Conservation (phyloP, 768 basidiomycete species). For the Mycena capillaripes region DNA sequence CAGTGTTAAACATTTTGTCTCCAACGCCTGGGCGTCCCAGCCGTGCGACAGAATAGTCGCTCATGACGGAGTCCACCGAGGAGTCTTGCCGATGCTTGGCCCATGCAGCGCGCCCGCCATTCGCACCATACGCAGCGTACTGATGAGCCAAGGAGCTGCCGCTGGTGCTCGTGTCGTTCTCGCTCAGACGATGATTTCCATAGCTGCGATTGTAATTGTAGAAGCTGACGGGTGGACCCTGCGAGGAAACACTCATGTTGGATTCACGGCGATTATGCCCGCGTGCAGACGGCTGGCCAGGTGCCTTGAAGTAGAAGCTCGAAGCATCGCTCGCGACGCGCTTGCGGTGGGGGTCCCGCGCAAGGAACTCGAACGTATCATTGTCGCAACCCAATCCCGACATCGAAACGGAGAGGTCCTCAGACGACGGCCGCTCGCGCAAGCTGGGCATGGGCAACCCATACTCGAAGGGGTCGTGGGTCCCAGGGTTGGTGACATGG, state of each 20-base stretch:
- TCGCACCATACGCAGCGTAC: slow-evolving; percentile 66
- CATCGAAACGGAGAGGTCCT: slow-evolving; percentile 68
- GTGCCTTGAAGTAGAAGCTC: slow-evolving; percentile 79
- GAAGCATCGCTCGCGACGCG: slow-evolving; percentile 84
- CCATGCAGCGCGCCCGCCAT: slow-evolving; percentile 72
- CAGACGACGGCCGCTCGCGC: slow-evolving; percentile 68
- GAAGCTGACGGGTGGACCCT: slow-evolving; percentile 77
- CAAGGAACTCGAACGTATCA: slow-evolving; percentile 80
- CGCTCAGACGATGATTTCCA: slow-evolving; percentile 59
- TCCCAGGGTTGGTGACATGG: slow-evolving; percentile 71
- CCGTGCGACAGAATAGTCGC: slow-evolving; percentile 71
- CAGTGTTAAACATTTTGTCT: slow-evolving; percentile 89
- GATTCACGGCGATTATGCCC: slow-evolving; percentile 77
- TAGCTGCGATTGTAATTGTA: slow-evolving; percentile 84
- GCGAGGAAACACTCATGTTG: slow-evolving; percentile 64
- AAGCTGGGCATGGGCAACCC: slow-evolving; percentile 61
- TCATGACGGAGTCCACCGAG: slow-evolving; percentile 77
- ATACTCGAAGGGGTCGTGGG: slow-evolving; percentile 82
- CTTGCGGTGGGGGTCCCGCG: slow-evolving; percentile 54
- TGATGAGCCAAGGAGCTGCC: slow-evolving; percentile 70
- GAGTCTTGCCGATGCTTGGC: slow-evolving; percentile 66
- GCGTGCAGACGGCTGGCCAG: slow-evolving; percentile 53
- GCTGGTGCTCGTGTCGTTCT: slow-evolving; percentile 69
- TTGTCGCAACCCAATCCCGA: slow-evolving; percentile 77
- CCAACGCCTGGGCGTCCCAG: slow-evolving; percentile 81